phyloP scores from a whole-genome alignment of 495 filamentous ascomycete genomes.

The Annulohypoxylon bovei region DNA sequence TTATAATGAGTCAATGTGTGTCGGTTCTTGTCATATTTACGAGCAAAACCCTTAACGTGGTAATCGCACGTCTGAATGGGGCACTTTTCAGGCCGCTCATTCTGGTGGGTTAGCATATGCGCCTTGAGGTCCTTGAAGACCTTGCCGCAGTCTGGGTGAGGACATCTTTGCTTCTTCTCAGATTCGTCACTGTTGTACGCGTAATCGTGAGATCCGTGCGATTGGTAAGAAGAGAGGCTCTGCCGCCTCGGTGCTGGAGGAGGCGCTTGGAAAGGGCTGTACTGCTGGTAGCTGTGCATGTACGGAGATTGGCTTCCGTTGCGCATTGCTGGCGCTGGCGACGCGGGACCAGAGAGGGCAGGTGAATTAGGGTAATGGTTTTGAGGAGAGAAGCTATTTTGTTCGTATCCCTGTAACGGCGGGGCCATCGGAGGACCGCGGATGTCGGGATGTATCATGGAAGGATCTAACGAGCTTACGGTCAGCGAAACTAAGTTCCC shows the following conservation, averaged over 20 bases:
- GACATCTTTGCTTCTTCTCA: constrained; percentile 66
- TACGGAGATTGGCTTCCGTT: constrained; percentile 59
- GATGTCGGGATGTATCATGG: constrained; percentile 60
- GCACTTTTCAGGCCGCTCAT: constrained; percentile 94
- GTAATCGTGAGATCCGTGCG: constrained; percentile 50
- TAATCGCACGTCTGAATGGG: constrained; percentile 95
- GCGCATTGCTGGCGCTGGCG: constrained; percentile 54
- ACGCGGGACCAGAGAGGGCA: constrained; percentile 54
- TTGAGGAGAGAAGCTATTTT: constrained; percentile 51
- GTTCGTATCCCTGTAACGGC: constrained; percentile 54
- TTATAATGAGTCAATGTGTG: constrained; percentile 99
- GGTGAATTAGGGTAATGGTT: constrained; percentile 57
- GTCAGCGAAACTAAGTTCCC: constrained; percentile 47
- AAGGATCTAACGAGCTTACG: constrained; percentile 52
- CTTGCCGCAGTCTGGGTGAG: constrained; percentile 83
- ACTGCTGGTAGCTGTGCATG: constrained; percentile 49
- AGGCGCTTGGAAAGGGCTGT: constrained; percentile 40
- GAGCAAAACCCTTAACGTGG: constrained; percentile 92
- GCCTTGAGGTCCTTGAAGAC: constrained; percentile 95
- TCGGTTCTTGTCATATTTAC: constrained; percentile 99
- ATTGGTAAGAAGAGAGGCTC: constrained; percentile 55
- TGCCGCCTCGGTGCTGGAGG: constrained; percentile 39
- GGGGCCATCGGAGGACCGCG: constrained; percentile 52
- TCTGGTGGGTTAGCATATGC: constrained; percentile 96
- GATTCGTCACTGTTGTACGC: constrained; percentile 48